Evolutionary conservation across 768 basidiomycete species (phyloP).

Genomic region (Plicaturopsis crispa): DNA sequence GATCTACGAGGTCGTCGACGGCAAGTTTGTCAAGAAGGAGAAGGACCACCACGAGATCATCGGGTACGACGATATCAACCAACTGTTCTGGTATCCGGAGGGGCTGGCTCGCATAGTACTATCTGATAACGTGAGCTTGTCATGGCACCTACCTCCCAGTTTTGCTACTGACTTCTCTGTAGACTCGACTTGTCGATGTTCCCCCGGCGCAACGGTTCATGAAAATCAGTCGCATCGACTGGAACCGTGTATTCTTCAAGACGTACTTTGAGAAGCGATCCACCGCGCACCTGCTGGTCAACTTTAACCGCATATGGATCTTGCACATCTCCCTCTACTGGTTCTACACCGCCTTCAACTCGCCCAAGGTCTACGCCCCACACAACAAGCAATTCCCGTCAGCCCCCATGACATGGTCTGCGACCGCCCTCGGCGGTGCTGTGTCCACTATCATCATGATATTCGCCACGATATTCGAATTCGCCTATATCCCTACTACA

Average conservation of each 20-base stretch:
- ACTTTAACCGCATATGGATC: conserved; percentile 99
- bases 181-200: conserved; percentile 90
- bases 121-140: conserved; percentile 63
- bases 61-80: conserved; percentile 99
- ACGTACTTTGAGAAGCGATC: conserved; percentile 98
- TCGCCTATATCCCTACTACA: conserved; percentile 94
- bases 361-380: conserved; percentile 84
- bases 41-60: conserved; percentile 93
- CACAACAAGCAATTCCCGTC: conserved; percentile 58
- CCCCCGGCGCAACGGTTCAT: conserved; percentile 90
- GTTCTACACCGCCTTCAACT: conserved; percentile 98
- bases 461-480: conserved; percentile 87
- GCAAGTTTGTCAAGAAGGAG: conserved; percentile 90
- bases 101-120: conserved; percentile 91
- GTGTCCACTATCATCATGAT: conserved; percentile 95
- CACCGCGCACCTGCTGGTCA: conserved; percentile 86
- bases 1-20: conserved; percentile 92
- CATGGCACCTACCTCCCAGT: too few species aligned
- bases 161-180: conserved; percentile 5
- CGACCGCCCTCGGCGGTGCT: conserved; percentile 90
- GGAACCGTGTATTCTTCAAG: conserved; percentile 96
- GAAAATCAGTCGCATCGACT: conserved; percentile 87
- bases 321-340: conserved; percentile 89
- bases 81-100: conserved; percentile 99
- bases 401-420: conserved; percentile 91